Conservation (phyloP, 768 basidiomycete species). For the Tylopilus vinaceipallidus region DNA sequence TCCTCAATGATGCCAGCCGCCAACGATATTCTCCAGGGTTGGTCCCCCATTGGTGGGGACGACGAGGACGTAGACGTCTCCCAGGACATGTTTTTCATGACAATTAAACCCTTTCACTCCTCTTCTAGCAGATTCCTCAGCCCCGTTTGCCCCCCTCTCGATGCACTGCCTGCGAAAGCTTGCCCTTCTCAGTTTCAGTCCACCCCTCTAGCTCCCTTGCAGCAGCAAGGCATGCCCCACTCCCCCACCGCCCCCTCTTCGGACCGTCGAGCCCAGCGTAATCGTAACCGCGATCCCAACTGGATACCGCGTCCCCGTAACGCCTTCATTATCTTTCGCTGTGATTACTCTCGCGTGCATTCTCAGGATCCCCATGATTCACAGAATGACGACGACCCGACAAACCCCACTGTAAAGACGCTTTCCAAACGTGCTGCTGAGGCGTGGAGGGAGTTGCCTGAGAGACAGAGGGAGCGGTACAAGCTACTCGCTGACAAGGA, state of each 20-base stretch:
- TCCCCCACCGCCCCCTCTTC: slow-evolving; percentile 34
- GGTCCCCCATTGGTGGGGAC: slow-evolving; percentile 28
- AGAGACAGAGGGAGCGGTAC: slow-evolving; percentile 48
- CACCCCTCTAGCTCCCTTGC: neutral
- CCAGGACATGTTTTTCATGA: slow-evolving; percentile 12
- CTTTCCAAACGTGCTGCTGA: slow-evolving; percentile 78
- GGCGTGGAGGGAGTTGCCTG: slow-evolving; percentile 63
- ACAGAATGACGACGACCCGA: slow-evolving; percentile 25
- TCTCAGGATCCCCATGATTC: slow-evolving; percentile 36
- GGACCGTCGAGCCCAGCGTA: slow-evolving; percentile 37
- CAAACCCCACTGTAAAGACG: slow-evolving; percentile 41
- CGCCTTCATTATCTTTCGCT: slow-evolving; percentile 72
- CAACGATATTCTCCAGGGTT: slow-evolving; percentile 20
- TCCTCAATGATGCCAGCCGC: slow-evolving; percentile 8
- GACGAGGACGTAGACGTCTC: slow-evolving; percentile 29
- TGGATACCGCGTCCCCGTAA: slow-evolving; percentile 70
- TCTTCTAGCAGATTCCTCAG: slow-evolving; percentile 6
- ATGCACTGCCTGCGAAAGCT: neutral
- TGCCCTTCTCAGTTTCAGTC: neutral
- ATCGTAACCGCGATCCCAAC: slow-evolving; percentile 47
- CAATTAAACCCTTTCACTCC: slow-evolving; percentile 1
- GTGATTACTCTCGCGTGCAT: slow-evolving; percentile 55
- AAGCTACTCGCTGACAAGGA: slow-evolving; percentile 53
- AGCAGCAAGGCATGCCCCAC: neutral
- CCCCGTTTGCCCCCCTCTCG: slow-evolving; percentile 17